These are phyloP conservation scores for Ammopiptanthus mongolicus DNA, from an alignment of 306 rosid species.

Conservation along the genomic window DNA sequence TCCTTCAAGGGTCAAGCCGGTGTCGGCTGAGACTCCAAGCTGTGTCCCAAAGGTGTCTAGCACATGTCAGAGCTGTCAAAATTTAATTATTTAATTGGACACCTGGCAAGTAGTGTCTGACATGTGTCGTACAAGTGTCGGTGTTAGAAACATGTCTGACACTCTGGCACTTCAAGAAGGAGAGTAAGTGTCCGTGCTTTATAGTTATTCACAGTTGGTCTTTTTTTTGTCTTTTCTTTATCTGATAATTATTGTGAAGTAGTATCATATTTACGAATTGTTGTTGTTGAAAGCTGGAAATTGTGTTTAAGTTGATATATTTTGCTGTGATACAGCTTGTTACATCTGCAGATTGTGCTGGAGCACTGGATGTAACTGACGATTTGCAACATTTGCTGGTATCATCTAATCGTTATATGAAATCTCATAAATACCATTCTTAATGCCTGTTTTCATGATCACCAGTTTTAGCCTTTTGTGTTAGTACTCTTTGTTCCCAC, in stretches of 20 bases:
- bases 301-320: constrained; percentile 34
- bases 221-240: background rate
- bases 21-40: no score
- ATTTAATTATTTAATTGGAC: no score
- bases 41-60: no score
- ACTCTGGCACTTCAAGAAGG: no score
- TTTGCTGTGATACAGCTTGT: constrained; percentile 89
- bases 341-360: constrained; percentile 96
- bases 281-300: constrained; percentile 6
- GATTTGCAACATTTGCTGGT: constrained; percentile 93
- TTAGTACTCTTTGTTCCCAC: background rate
- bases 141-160: no score
- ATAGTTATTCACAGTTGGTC: background rate
- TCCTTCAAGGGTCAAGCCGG: no score
- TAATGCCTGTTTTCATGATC: background rate
- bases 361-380: constrained; percentile 92
- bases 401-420: constrained; percentile 12
- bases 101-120: no score
- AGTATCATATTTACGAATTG: background rate
- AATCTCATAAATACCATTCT: background rate
- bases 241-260: background rate
- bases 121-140: no score
- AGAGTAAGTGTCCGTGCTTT: no score
- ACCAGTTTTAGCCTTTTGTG: background rate
- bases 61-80: no score